Evolutionary conservation across 2,329 filamentous ascomycete species (phyloP).

Genomic region (Didymellaceae sp.): DNA sequence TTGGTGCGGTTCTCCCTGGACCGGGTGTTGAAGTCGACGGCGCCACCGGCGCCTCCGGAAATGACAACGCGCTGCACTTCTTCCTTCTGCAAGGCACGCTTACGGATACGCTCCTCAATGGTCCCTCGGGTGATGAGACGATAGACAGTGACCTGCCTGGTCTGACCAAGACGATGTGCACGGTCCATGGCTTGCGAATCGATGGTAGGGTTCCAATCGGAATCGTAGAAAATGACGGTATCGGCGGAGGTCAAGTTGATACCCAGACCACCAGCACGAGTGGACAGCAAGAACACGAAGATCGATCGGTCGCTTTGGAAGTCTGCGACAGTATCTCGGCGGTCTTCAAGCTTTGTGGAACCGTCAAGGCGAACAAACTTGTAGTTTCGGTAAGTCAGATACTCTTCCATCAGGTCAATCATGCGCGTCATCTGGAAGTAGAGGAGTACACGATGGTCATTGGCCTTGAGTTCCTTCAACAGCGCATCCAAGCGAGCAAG

Average conservation of each 20-base stretch:
- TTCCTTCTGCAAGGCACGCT: conserved; percentile 96
- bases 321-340: conserved; percentile 93
- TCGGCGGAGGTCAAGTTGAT: conserved; percentile 97
- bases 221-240: conserved; percentile 99
- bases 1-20: conserved; percentile 91
- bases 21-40: conserved; percentile 95
- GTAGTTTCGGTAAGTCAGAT: conserved; percentile 97
- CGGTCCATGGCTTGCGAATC: conserved; percentile 99
- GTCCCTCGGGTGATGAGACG: conserved; percentile 95
- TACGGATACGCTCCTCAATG: conserved; percentile 97
- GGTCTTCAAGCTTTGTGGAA: conserved; percentile 95
- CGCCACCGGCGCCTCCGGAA: conserved; percentile 78
- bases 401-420: conserved; percentile 99
- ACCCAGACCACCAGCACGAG: conserved; percentile 93
- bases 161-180: conserved; percentile 96
- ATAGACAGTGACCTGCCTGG: conserved; percentile 94
- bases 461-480: conserved; percentile 87
- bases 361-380: conserved; percentile 97
- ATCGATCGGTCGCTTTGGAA: conserved; percentile 96
- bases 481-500: conserved; percentile 88
- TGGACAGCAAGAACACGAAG: conserved; percentile 95
- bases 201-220: conserved; percentile 98
- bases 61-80: conserved; percentile 98
- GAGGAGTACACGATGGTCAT: conserved; percentile 88
- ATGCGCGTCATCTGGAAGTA: conserved; percentile 99